phyloP scores from a whole-genome alignment of 2,329 filamentous ascomycete genomes.

The Phyllosticta ampelicida region DNA sequence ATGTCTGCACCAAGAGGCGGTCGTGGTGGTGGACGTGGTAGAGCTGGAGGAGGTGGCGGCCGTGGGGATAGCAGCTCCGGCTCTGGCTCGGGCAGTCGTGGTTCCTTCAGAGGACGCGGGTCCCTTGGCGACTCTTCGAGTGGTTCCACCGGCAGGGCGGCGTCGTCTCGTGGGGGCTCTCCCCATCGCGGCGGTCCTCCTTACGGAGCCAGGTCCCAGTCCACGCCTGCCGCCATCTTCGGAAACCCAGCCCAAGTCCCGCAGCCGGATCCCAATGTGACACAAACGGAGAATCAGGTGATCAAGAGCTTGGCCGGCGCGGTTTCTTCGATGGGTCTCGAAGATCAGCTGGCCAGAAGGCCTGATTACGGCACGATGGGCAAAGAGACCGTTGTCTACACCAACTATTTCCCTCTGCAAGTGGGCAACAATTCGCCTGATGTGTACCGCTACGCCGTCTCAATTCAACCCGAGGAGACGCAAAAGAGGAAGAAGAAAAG shows the following conservation, averaged over 20 bases:
- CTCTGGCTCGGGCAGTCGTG: slow-evolving; percentile 4
- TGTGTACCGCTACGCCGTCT: slow-evolving; percentile 21
- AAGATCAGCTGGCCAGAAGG: slow-evolving; percentile 17
- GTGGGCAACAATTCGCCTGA: slow-evolving; percentile 10
- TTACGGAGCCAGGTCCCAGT: slow-evolving; percentile 1
- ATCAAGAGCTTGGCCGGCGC: slow-evolving; percentile 16
- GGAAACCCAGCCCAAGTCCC: slow-evolving; percentile 1
- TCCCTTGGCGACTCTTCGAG: slow-evolving; percentile 5
- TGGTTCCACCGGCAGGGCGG: slow-evolving; percentile 1
- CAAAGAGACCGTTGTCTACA: slow-evolving; percentile 27
- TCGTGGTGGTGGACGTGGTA: slow-evolving; percentile 10
- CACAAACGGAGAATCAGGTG: slow-evolving; percentile 20
- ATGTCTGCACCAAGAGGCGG: slow-evolving; percentile 8
- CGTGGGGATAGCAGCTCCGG: slow-evolving; percentile 12
- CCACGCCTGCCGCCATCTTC: slow-evolving; percentile 7
- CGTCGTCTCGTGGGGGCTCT: slow-evolving; percentile 7
- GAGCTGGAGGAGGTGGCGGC: slow-evolving; percentile 8
- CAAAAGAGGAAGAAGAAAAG: slow-evolving; percentile 36
- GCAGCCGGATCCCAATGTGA: slow-evolving; percentile 13
- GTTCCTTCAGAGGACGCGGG: slow-evolving; percentile 4
- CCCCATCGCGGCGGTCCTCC: slow-evolving; percentile 2
- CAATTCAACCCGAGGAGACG: slow-evolving; percentile 26
- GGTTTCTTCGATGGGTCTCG: slow-evolving; percentile 17
- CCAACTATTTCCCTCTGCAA: slow-evolving; percentile 33
- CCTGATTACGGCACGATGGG: slow-evolving; percentile 29